These are phyloP conservation scores for Guyanaporus albipodus DNA, from an alignment of 768 basidiomycete genomes.

Conservation along the genomic window DNA sequence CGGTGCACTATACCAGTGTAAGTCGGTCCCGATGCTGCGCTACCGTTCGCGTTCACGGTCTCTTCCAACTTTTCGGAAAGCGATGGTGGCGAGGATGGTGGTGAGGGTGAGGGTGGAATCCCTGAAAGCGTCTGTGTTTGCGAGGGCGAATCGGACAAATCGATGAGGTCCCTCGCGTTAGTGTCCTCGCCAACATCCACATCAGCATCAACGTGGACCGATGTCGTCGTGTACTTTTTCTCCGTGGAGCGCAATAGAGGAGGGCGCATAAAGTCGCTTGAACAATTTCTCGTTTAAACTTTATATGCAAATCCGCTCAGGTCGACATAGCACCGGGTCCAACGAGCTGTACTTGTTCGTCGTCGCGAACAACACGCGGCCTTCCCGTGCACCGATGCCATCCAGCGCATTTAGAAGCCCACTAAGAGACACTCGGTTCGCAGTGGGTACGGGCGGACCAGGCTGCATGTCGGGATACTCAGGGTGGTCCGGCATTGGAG, in stretches of 20 bases:
- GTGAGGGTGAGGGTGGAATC: background rate
- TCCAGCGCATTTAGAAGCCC: conserved; percentile 79
- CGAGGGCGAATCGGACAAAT: conserved; percentile 10
- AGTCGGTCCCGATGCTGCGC: background rate
- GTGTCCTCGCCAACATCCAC: too few species aligned
- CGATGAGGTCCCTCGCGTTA: conserved; percentile 14
- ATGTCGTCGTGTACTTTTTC: background rate
- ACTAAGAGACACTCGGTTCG: conserved; percentile 55
- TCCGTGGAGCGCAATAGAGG: background rate
- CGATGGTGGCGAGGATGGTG: background rate
- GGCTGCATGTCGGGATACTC: conserved; percentile 13
- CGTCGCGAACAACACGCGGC: conserved; percentile 76
- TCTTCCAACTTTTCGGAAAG: conserved; percentile 15
- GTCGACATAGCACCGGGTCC: conserved; percentile 70
- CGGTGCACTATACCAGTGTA: conserved; percentile 27
- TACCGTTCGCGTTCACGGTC: background rate
- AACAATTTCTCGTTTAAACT: conserved; percentile 66
- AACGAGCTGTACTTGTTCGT: conserved; percentile 70
- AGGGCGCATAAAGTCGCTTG: conserved; percentile 60
- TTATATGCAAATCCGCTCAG: conserved; percentile 73
- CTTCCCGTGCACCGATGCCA: conserved; percentile 75
- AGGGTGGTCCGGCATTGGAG: background rate
- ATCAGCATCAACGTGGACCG: background rate
- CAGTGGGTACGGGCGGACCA: conserved; percentile 9
- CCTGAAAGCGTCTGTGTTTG: background rate